A percentile compares a stretch with the other conserved stretches of the same genome.
These are phyloP conservation scores for Mycosphaerella arachidis DNA, from an alignment of 2,329 filamentous ascomycete species.

Conservation along the genomic window DNA sequence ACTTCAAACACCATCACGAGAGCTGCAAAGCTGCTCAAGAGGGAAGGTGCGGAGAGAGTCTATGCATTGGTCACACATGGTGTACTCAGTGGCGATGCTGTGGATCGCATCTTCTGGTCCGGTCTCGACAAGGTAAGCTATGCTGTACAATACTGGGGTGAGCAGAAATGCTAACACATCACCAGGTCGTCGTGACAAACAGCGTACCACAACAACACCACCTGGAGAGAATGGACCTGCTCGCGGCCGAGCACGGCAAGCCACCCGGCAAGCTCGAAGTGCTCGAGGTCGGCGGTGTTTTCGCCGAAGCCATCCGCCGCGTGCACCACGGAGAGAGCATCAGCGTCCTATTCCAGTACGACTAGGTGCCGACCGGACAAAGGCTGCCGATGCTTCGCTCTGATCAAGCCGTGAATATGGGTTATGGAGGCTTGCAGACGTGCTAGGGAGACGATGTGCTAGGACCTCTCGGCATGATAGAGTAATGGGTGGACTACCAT, in stretches of 20 bases:
- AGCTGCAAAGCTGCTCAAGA: slow-evolving; percentile 93
- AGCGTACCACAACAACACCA: slow-evolving; percentile 87
- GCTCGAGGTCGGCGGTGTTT: slow-evolving; percentile 80
- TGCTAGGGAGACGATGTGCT: not conserved
- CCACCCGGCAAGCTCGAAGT: slow-evolving; percentile 83
- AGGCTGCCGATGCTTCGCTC: not conserved
- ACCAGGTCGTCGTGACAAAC: slow-evolving; percentile 78
- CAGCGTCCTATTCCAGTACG: slow-evolving; percentile 86
- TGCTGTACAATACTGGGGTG: not conserved
- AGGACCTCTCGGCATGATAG: not conserved
- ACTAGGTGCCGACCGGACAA: slow-evolving; percentile 42
- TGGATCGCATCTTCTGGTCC: slow-evolving; percentile 88
- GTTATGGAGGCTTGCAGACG: not conserved
- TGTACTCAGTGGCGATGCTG: slow-evolving; percentile 90
- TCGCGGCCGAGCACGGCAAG: slow-evolving; percentile 32
- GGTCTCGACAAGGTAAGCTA: slow-evolving; percentile 66
- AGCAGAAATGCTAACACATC: not conserved
- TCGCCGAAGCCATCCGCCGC: slow-evolving; percentile 88
- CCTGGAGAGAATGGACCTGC: slow-evolving; percentile 41
- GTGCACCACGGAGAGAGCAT: slow-evolving; percentile 98
- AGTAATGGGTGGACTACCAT: not conserved
- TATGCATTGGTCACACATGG: slow-evolving; percentile 93
- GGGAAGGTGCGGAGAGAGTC: slow-evolving; percentile 80
- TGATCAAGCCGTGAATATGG: not conserved
- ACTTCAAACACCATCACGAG: slow-evolving; percentile 96